Base-by-base conservation (phyloP, 202 grass and related monocot genomes). In the Digitaria exilis region DNA sequence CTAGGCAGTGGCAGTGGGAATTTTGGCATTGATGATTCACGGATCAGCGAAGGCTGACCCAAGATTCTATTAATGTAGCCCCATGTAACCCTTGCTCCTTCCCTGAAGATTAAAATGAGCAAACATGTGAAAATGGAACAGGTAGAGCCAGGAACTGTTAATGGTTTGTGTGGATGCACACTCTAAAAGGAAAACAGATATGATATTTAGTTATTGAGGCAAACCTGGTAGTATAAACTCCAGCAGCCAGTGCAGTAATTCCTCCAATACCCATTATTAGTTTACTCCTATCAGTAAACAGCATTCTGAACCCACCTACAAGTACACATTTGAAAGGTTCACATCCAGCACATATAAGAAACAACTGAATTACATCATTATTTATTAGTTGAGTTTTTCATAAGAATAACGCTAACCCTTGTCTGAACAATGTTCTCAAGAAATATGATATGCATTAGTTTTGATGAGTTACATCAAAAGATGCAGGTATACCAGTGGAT, bases 221-320 rank as follows among this genome's bases (percentile, higher is more conserved):
- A 84, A 88, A 96, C 96, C 93, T 95, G 68, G 93, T 91, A 69
- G 96, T 99, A 85, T 96, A 99, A 84, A 99, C 84, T 81, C 96
- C 96, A 73, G 89, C 89, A 76, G 93, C 93, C 28, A 99, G 54
- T 52, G 93, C 96, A 84, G 93, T 99, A 76, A 92, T 86, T 85
- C 89, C 96, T 83, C 85, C 93, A 84, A 99, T 89, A 68, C 85
- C 85, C 96, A 94, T 96, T 52, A 89, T 48, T 78, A 98, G 85
- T 79, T 91, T 98, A 81, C 74, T 86, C 51, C 80, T 94, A 73
- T 98, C 95, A 77, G 92, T 93, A 25, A 98, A 69, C 24, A 98
- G 29, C n/a, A 46, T 80, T 81, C 83, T 96, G 71, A 96, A 85
- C 73, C 89, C 96, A 80, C 93, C 93, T 99, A 65, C 80, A 82